Evolutionary conservation across 306 rosid genomes (phyloP), one percentile per base, ranked within the genome.

Genomic region (Cucurbita pepo): DNA sequence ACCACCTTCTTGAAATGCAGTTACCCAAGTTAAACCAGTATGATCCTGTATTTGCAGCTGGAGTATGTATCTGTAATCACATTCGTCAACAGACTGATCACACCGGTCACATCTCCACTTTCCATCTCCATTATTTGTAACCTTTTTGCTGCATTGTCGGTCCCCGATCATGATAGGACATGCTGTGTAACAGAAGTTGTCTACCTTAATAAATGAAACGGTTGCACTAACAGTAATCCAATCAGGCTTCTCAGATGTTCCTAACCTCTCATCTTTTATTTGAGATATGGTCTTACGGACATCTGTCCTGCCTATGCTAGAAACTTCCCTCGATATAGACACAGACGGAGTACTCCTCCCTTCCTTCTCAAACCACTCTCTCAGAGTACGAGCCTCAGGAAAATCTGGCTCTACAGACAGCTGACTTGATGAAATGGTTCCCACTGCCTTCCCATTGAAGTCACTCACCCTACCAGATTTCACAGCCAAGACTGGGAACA

Each of bases 181-280:
- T 19, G 96, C 97, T 13, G 95, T 59, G 86, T 94, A 94, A 82
- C 94, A 86, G 78, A 86, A 94, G 66, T 75, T 86, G 34, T 94
- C 97, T n/a, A 38, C 77, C 90, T 86, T 94, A 9, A 94, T 47
- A 67, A 70, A 88, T 71, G 91, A 78, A 77, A 91, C 30, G 22
- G 80, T 84, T 56, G 91, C 99, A 85, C 83, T 58, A 56, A 94
- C 82, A 25, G 91, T 85, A 72, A 94, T 85, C 96, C 97, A 94
- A 85, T 91, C 97, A 76, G 96, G 95, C 83, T 94, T 94, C 74
- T 91, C 99, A 1, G 88, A 89, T 60, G 96, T 91, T 76, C 99
- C 96, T 54, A 94, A 73, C 81, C 80, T 89, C 88, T 94, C 97
- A 74, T 91, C 99, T 81, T 89, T 94, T 65, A 94, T 94, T 75